Percentiles rank a stretch among this genome's conserved stretches.
phyloP scores from a whole-genome alignment of 225 moss, liverwort and hornwort genomes.

The Climacium dendroides region DNA sequence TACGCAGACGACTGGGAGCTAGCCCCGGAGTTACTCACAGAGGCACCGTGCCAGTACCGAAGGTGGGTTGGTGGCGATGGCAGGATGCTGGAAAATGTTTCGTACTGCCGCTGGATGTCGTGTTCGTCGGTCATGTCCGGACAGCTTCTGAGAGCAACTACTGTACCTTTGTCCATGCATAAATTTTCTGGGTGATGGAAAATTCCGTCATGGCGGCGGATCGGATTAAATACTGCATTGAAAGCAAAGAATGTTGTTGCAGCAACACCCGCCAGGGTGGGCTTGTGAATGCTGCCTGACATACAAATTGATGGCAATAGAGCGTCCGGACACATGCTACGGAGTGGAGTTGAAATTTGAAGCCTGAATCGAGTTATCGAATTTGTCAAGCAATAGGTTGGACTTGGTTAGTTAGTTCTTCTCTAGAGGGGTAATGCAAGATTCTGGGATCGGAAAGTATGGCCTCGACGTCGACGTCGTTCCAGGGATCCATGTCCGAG shows the following conservation, averaged over 20 bases:
- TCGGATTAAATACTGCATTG: not conserved
- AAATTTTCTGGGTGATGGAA: not conserved
- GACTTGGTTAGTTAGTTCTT: not conserved
- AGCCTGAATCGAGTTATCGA: not conserved
- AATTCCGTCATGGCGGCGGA: not conserved
- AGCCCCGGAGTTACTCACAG: not conserved
- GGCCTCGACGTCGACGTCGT: not conserved
- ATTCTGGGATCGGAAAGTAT: not conserved
- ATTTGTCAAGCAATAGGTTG: not conserved
- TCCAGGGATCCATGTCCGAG: not conserved
- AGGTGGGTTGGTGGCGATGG: not conserved
- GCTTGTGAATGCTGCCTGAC: not conserved
- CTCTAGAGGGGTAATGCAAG: not conserved
- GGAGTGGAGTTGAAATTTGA: not conserved
- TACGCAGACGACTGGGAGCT: not conserved
- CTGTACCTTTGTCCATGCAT: too few species aligned
- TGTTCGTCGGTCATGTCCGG: not conserved
- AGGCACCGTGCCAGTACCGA: not conserved
- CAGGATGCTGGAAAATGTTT: not conserved
- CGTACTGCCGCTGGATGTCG: not conserved
- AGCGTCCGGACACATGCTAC: not conserved
- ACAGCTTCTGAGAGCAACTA: not conserved
- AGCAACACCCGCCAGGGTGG: not conserved
- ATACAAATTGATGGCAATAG: not conserved
- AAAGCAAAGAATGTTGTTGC: not conserved